A percentile compares a stretch with the other conserved stretches of the same genome.
Evolutionary conservation across 2,329 filamentous ascomycete genomes (phyloP).

Genomic region (Aspergillus texensis): DNA sequence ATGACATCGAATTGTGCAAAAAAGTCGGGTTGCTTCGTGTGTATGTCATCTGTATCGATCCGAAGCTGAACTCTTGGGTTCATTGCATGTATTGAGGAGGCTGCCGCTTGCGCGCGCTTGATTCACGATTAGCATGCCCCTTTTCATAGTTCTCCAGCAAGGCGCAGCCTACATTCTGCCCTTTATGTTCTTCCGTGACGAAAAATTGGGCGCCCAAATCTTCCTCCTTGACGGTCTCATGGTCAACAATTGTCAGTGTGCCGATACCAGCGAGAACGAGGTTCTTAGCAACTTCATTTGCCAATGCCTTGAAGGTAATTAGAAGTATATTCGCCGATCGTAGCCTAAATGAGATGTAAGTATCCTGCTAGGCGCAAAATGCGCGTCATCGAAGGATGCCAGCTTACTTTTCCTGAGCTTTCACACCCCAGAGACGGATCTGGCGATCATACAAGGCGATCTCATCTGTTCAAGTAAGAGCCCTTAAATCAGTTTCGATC

Average conservation of each 20-base stretch:
- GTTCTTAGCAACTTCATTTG: conserved; percentile 96
- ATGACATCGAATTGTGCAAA: conserved; percentile 80
- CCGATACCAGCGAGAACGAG: conserved; percentile 91
- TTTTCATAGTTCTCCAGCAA: not conserved
- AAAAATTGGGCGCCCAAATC: conserved; percentile 87
- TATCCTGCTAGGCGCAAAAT: not conserved
- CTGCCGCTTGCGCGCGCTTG: conserved; percentile 76
- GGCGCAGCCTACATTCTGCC: conserved; percentile 63
- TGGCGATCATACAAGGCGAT: conserved; percentile 97
- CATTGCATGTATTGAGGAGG: conserved; percentile 75
- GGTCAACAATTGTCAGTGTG: conserved; percentile 85
- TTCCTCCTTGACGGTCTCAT: conserved; percentile 71
- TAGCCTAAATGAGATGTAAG: conserved; percentile 58
- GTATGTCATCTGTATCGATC: conserved; percentile 69
- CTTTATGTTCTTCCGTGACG: conserved; percentile 70
- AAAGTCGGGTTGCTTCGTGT: conserved; percentile 70
- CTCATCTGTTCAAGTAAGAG: conserved; percentile 65
- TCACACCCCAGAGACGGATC: conserved; percentile 94
- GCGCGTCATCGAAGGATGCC: not conserved
- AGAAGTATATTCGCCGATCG: conserved; percentile 87
- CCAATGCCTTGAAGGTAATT: conserved; percentile 82
- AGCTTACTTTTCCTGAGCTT: conserved; percentile 76
- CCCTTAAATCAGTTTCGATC: not conserved
- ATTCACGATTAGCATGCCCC: conserved; percentile 13
- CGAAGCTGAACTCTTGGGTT: conserved; percentile 84